Evolutionary conservation across 2,329 filamentous ascomycete species (phyloP).

Genomic region (Phoma sp.): DNA sequence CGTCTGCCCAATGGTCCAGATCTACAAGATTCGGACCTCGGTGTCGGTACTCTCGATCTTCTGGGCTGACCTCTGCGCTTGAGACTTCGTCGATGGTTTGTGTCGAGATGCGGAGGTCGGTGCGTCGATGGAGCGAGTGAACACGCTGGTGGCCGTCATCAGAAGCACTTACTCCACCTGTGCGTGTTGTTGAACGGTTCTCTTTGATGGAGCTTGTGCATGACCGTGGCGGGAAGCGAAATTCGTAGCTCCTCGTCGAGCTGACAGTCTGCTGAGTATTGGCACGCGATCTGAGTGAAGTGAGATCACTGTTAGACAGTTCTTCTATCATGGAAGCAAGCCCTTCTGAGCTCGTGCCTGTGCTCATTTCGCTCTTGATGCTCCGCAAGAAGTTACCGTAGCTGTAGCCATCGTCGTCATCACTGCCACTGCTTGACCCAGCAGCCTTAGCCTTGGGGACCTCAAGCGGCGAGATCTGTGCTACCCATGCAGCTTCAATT

Average conservation of each 20-base stretch:
- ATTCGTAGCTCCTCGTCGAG: not conserved
- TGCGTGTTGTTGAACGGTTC: not conserved
- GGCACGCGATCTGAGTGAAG: not conserved
- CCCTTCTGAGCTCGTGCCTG: conserved; percentile 1
- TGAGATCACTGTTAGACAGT: conserved; percentile 1
- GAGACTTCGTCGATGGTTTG: not conserved
- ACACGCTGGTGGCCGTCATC: not conserved
- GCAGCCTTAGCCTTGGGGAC: not conserved
- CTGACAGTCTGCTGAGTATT: not conserved
- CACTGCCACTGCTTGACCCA: conserved; percentile 1
- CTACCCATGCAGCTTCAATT: conserved; percentile 22
- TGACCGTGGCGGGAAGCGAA: not conserved
- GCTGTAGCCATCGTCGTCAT: conserved; percentile 18
- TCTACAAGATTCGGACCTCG: conserved; percentile 8
- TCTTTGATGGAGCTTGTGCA: not conserved
- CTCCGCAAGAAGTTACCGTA: conserved; percentile 25
- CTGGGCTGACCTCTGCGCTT: conserved; percentile 8
- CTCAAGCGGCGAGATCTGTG: conserved; percentile 4
- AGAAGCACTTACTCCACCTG: not conserved
- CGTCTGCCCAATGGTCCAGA: conserved; percentile 13
- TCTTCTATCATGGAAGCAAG: conserved; percentile 10
- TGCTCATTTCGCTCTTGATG: conserved; percentile 17
- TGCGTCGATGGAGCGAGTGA: not conserved
- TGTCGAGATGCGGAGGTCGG: not conserved
- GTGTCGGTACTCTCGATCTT: conserved; percentile 11